These are phyloP conservation scores for Globisporangium carolinianum DNA, from an alignment of 352 stramenopile species.

Conservation along the genomic window DNA sequence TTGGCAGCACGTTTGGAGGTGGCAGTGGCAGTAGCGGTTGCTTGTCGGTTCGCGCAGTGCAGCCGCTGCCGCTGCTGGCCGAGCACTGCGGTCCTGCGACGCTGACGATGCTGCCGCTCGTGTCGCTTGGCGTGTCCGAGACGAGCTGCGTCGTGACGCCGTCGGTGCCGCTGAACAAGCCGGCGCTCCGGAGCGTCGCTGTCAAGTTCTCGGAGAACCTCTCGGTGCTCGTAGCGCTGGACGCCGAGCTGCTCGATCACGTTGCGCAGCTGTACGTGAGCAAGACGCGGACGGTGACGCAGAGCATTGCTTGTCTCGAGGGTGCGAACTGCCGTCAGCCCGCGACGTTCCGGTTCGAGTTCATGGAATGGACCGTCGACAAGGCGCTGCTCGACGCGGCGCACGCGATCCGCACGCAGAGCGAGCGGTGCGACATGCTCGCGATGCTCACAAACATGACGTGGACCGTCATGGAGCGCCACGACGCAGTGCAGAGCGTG, in stretches of 20 bases:
- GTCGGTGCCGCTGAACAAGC: conserved; percentile 58
- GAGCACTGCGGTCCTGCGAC: conserved; percentile 35
- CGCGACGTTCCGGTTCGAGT: conserved; percentile 73
- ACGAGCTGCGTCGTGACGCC: conserved; percentile 50
- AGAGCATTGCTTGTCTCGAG: conserved; percentile 62
- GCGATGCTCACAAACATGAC: conserved; percentile 60
- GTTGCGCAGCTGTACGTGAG: conserved; percentile 71
- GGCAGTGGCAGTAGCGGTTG: conserved; percentile 6
- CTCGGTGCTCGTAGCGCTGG: conserved; percentile 65
- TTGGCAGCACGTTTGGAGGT: conserved; percentile 40
- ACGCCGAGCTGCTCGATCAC: conserved; percentile 71
- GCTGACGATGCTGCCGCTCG: conserved; percentile 54
- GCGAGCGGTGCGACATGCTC: conserved; percentile 61
- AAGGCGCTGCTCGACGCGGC: conserved; percentile 56
- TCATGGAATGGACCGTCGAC: conserved; percentile 78
- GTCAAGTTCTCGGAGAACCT: conserved; percentile 83
- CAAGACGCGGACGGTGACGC: conserved; percentile 62
- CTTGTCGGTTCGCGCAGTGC: conserved; percentile 15
- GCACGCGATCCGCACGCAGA: conserved; percentile 55
- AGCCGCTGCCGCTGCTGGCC: conserved; percentile 36
- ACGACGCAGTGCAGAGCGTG: conserved; percentile 7
- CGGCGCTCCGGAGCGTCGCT: conserved; percentile 48
- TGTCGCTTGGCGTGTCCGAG: conserved; percentile 29
- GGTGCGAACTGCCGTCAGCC: conserved; percentile 63
- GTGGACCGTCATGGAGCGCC: conserved; percentile 33